Evolutionary conservation across 306 rosid species (phyloP).

Genomic region (Rosa persica): DNA sequence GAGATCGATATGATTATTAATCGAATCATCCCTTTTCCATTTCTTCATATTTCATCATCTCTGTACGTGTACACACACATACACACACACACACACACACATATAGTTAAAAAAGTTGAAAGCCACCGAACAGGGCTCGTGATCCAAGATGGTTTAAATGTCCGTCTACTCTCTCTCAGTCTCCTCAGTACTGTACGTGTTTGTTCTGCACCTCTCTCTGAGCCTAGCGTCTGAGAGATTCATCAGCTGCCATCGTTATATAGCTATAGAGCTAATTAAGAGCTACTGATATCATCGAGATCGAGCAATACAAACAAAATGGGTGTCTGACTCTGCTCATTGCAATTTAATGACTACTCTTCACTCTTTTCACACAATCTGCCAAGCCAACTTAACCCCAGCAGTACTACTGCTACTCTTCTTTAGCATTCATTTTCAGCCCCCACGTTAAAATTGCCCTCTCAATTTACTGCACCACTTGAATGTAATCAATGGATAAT

Average conservation of each 20-base stretch:
- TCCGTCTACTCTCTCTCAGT: slow-evolving; percentile 1
- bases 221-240: neutral
- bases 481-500: neutral
- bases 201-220: neutral
- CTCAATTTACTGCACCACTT: neutral
- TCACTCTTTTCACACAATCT: neutral
- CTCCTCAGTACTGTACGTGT: neutral
- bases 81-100: no score
- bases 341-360: neutral
- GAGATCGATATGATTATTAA: slow-evolving; percentile 4
- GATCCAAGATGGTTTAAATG: slow-evolving; percentile 56
- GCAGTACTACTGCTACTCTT: neutral
- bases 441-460: neutral
- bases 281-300: slow-evolving; percentile 1
- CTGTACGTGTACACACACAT: no score
- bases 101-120: slow-evolving; percentile 20
- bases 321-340: neutral
- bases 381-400: neutral
- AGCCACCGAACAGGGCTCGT: slow-evolving; percentile 46
- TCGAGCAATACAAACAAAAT: neutral
- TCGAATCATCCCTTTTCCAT: neutral
- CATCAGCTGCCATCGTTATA: neutral
- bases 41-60: neutral
- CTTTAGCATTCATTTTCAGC: neutral
- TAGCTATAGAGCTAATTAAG: neutral